These are phyloP conservation scores for Verticillium longisporum DNA, from an alignment of 2,329 filamentous ascomycete species.

Conservation along the genomic window DNA sequence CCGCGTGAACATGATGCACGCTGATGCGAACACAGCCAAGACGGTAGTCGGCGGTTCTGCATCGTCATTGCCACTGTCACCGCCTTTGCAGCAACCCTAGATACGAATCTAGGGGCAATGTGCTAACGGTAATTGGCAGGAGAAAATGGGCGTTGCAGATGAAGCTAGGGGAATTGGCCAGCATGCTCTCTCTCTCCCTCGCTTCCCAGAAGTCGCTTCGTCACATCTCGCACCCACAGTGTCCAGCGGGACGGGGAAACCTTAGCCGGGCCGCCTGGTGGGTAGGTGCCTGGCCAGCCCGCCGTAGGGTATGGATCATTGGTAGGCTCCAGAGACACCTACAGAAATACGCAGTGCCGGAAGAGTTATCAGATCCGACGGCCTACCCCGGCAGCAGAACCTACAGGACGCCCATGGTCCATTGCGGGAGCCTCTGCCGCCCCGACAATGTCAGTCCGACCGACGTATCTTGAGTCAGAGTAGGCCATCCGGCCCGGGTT, in stretches of 20 bases:
- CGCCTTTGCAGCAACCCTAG: background rate
- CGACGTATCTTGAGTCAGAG: background rate
- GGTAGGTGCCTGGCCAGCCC: background rate
- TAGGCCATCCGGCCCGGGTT: background rate
- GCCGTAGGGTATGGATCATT: background rate
- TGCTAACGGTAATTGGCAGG: background rate
- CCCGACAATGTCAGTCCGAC: background rate
- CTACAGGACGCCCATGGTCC: background rate
- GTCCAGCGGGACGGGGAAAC: background rate
- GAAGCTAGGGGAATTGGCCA: background rate
- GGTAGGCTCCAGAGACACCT: background rate
- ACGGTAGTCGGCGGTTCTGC: background rate
- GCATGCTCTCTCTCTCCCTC: background rate
- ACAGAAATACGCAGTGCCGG: background rate
- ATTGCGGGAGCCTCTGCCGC: background rate
- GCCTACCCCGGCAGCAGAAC: background rate
- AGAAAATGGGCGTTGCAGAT: background rate
- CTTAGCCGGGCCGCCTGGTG: background rate
- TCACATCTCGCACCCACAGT: background rate
- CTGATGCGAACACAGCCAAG: background rate
- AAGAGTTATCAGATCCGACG: background rate
- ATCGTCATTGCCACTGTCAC: background rate
- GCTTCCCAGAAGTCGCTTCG: background rate
- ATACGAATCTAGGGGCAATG: background rate
- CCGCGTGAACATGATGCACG: background rate